Conservation (phyloP, 495 filamentous ascomycete genomes). For the Pseudoneurospora amorphoporcata region DNA sequence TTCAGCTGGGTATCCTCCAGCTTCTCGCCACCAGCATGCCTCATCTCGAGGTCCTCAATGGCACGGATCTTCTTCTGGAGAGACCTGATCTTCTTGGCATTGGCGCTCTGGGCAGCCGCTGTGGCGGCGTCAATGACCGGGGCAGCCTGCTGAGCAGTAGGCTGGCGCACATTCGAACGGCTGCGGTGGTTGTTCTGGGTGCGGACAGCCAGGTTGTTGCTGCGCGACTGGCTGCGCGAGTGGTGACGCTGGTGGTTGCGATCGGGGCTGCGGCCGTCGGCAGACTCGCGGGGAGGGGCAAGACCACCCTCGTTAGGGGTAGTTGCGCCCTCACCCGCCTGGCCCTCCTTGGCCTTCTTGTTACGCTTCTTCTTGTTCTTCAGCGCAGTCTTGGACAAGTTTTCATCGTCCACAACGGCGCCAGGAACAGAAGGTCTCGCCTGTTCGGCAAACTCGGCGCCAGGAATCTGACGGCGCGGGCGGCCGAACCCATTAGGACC, state of each 20-base stretch:
- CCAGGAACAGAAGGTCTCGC: constrained; percentile 51
- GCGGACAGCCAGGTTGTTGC: constrained; percentile 36
- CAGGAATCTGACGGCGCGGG: constrained; percentile 42
- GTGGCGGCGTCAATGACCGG: constrained; percentile 25
- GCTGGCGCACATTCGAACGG: constrained; percentile 18
- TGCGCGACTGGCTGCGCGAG: constrained; percentile 45
- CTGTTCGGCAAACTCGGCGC: constrained; percentile 38
- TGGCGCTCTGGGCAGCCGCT: constrained; percentile 45
- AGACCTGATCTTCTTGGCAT: constrained; percentile 76
- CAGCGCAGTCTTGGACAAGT: constrained; percentile 72
- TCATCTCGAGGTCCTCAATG: constrained; percentile 96
- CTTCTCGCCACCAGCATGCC: constrained; percentile 86
- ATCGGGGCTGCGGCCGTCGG: constrained; percentile 55
- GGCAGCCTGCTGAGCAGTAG: constrained; percentile 16
- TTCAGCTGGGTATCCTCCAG: constrained; percentile 96
- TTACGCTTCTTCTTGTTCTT: constrained; percentile 99
- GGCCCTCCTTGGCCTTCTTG: constrained; percentile 80
- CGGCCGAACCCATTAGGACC: constrained; percentile 74
- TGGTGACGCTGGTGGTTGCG: constrained; percentile 28
- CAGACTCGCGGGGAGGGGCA: constrained; percentile 30
- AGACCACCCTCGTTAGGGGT: constrained; percentile 22
- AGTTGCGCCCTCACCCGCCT: constrained; percentile 23
- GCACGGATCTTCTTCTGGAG: constrained; percentile 94
- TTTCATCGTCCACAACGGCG: constrained; percentile 61
- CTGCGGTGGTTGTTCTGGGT: constrained; percentile 35